Evolutionary conservation across 2,329 filamentous ascomycete species (phyloP), one percentile per base, ranked within the genome.

Genomic region (Calonectria pauciramosa): DNA sequence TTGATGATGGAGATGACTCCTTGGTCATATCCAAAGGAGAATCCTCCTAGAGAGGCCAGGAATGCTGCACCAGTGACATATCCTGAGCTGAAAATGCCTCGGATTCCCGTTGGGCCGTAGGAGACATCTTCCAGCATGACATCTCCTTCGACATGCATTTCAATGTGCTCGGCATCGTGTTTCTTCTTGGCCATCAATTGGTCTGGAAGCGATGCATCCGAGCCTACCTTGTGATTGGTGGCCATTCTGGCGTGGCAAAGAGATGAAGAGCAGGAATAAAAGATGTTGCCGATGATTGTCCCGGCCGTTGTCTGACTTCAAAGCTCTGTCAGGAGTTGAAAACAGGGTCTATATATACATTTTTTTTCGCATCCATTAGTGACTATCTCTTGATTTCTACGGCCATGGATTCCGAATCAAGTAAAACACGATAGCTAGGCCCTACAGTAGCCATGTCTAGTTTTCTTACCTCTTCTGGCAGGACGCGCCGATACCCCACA

Each of bases 1-100:
- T 63, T 63, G 23, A 63, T 63, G 23, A 63, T 63, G 8, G 56
- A 63, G 14, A 63, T 63, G 56, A 63, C 56, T 41, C 56, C 56
- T 20, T 63, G 56, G 16, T 63, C 56, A 8, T 41, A 63, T 28
- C 56, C 34, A 18, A 63, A 63, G 3, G 56, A 63, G 56, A 63
- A 63, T 18, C 56, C 56, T 20, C 56, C 56, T 13, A 63, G 56
- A 23, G 56, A 63, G 36, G 56, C 56, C 3, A 63, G 16, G 36
- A 63, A 63, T 63, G 56, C 56, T 26, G 56, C 56, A 14, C 56
- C 56, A 10, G 56, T 63, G 13, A 63, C 56, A 63, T 63, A 63
- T 63, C 56, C 56, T 13, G 56, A 63, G 36, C 56, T 41, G 18
- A 63, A 63, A 10, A 63, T 63, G n/a, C 56, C 56, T 10, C 18